Percentiles rank a stretch among this genome's conserved stretches.
Evolutionary conservation across 2,329 filamentous ascomycete species (phyloP).

Genomic region (Botryotinia globosa): DNA sequence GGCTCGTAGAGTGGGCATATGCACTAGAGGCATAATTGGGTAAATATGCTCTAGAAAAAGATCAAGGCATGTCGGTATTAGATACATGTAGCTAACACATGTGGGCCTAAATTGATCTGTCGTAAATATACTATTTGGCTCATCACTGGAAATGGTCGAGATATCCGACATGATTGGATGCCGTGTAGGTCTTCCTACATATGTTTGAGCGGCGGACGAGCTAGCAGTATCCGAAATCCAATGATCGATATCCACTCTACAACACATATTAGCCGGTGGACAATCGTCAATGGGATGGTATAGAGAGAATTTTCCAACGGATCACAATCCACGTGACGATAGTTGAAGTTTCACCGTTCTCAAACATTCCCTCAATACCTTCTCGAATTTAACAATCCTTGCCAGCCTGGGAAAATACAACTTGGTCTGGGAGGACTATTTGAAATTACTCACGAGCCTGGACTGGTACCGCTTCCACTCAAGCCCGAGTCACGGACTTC

Average conservation of each 20-base stretch:
- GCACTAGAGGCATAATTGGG: conserved; percentile 60
- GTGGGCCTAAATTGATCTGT: conserved; percentile 45
- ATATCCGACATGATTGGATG: conserved; percentile 38
- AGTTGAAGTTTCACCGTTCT: neutral
- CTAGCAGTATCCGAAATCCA: conserved; percentile 30
- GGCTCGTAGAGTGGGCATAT: conserved; percentile 53
- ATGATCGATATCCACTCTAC: conserved; percentile 29
- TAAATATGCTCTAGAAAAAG: conserved; percentile 62
- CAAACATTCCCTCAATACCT: neutral
- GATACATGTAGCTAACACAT: conserved; percentile 47
- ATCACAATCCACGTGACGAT: neutral
- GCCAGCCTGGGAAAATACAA: no score
- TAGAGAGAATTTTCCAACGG: neutral
- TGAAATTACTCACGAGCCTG: conserved; percentile 30
- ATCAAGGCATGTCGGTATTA: conserved; percentile 55
- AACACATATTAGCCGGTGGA: neutral
- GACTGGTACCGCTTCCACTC: conserved; percentile 27
- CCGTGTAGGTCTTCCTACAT: conserved; percentile 24
- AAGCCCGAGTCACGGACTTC: conserved; percentile 33
- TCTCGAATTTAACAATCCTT: neutral
- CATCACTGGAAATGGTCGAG: conserved; percentile 41
- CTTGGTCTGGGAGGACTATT: neutral
- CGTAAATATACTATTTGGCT: conserved; percentile 40
- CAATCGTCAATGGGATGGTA: neutral
- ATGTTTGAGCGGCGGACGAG: conserved; percentile 26